These are phyloP conservation scores for Clarkia xantiana DNA, from an alignment of 345 rosid species.

Conservation along the genomic window DNA sequence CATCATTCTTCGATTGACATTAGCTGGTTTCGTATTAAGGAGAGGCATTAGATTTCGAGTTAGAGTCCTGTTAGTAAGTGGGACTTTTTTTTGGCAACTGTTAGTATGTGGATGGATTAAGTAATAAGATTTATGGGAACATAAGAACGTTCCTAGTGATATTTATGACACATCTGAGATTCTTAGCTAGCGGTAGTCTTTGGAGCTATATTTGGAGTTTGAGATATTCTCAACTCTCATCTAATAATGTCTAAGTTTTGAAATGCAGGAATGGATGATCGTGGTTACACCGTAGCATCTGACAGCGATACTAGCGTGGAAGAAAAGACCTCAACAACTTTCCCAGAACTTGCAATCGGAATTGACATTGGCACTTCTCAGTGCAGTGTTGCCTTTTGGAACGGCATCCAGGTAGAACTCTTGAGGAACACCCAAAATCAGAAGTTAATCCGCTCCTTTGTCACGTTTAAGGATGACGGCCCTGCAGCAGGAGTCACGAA, in stretches of 20 bases:
- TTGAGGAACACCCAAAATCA: slow-evolving; percentile 64
- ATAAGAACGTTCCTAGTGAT: no score
- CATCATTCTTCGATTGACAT: no score
- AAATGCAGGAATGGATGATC: slow-evolving; percentile 59
- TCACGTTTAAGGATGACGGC: slow-evolving; percentile 58
- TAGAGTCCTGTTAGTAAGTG: no score
- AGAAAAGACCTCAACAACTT: slow-evolving; percentile 45
- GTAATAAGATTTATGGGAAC: no score
- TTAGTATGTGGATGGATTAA: no score
- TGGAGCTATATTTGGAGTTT: no score
- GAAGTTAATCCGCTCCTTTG: slow-evolving; percentile 59
- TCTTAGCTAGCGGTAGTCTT: no score
- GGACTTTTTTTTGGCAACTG: no score
- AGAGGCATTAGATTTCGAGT: no score
- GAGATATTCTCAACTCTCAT: no score
- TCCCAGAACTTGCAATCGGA: slow-evolving; percentile 72
- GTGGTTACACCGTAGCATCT: slow-evolving; percentile 66
- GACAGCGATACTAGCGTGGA: slow-evolving; percentile 70
- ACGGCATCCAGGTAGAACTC: slow-evolving; percentile 70
- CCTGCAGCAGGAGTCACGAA: slow-evolving; percentile 71
- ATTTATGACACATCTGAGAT: no score
- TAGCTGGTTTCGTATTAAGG: no score
- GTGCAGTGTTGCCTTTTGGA: slow-evolving; percentile 78
- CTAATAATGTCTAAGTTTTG: background rate
- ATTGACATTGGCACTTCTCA: slow-evolving; percentile 83